phyloP scores from a whole-genome alignment of 2,329 filamentous ascomycete genomes.

The Nothopassalora personata region DNA sequence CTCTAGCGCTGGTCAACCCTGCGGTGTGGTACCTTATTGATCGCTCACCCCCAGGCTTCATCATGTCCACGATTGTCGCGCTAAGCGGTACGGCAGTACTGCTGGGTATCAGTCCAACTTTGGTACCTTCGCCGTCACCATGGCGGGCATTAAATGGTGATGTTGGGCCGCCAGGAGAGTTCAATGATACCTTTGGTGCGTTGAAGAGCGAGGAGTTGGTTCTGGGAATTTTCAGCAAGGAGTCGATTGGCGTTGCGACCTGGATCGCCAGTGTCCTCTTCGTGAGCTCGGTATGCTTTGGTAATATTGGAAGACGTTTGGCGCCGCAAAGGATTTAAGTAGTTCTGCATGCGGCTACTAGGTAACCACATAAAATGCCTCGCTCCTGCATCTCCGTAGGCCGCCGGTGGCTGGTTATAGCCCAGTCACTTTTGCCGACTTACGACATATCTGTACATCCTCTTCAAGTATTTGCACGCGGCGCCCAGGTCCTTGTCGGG shows the following conservation, averaged over 20 bases:
- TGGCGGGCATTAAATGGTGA: constrained; percentile 29
- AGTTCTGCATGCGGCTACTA: not conserved
- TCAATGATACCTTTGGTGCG: constrained; percentile 18
- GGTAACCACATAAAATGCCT: too few relatives aligned
- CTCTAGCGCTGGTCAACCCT: constrained; percentile 84
- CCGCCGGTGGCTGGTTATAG: not conserved
- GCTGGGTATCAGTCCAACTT: constrained; percentile 68
- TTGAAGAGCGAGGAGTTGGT: constrained; percentile 23
- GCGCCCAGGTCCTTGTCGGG: not conserved
- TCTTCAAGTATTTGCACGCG: not conserved
- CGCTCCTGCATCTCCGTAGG: too few relatives aligned
- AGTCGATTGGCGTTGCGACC: constrained; percentile 66
- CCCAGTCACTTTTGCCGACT: not conserved
- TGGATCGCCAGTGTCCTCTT: constrained; percentile 94
- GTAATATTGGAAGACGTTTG: constrained; percentile 82
- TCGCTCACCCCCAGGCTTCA: constrained; percentile 76
- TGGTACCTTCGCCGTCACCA: constrained; percentile 64
- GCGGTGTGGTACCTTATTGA: constrained; percentile 96
- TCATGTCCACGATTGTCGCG: constrained; percentile 70
- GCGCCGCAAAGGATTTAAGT: constrained; percentile 36
- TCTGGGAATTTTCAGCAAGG: constrained; percentile 52
- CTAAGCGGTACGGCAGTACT: constrained; percentile 68
- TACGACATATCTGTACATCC: not conserved
- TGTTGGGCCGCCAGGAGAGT: constrained; percentile 10
- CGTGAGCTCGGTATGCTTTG: constrained; percentile 92